Base-by-base conservation (phyloP, 2,329 filamentous ascomycete species). In the Akanthomyces lecanii region DNA sequence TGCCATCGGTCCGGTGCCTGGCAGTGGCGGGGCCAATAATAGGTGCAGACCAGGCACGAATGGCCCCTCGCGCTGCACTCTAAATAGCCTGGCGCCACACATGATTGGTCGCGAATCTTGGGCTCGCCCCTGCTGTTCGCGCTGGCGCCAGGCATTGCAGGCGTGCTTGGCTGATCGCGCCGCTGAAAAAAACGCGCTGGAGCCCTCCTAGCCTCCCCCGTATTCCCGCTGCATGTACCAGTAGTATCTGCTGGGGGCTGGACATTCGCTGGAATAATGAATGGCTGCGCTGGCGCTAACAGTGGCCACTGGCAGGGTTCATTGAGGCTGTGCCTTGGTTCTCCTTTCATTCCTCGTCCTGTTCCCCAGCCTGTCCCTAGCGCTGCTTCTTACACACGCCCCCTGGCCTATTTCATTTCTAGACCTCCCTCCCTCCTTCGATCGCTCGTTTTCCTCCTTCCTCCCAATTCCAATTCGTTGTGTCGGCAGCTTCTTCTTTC, bases 401-500 rank as follows among this genome's bases (percentile, higher is more conserved):
- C 58, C 28, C 28, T 38, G 58, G 14, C 58, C 45, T 64, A 62
- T 56, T 56, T 55, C 60, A 62, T 33, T 56, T 60, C 21, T 52
- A 16, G 47, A 44, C 57, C 48, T 40, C 23, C 48, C 54, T 62
- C 58, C 64, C 63, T 63, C 56, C 62, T 61, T 65, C 60, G 30
- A 63, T 66, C 62, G 62, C 64, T 66, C 64, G 62, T 57, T 57
- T 63, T 59, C 52, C 42, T 56, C 33, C 38, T 33, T 33, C 42
- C 25, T 64, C 40, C 36, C 56, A 44, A 50, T 53, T 47, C 51
- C 67, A 66, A 42, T 47, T 59, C 56, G 57, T 57, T 55, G 23
- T 18, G 55, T 57, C 62, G 30, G 40, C 40, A 44, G 18, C 40
- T 44, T 16, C 40, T 38, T 38, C 28, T 38, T 44, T 42, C 63